Conservation (phyloP, 1,284 basidiomycete genomes). For the Sphaerobolus stellatus region DNA sequence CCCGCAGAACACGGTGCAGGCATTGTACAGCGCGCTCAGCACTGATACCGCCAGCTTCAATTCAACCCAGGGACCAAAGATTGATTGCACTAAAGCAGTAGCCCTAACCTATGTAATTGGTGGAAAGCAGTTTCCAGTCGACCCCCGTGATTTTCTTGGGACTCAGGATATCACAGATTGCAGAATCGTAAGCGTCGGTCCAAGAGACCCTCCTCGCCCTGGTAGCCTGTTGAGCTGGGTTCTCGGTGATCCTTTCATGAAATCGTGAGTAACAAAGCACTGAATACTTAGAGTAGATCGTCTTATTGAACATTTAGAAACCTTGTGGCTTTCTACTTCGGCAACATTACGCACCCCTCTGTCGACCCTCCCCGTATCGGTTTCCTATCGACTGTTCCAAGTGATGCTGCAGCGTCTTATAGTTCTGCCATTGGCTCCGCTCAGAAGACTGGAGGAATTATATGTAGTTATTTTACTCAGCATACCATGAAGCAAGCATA, state of each 20-base stretch:
- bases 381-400: conserved; percentile 63
- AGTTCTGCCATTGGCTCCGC: conserved; percentile 42
- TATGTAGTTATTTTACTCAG: conserved; percentile 30
- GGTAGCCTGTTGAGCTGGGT: conserved; percentile 20
- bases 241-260: conserved; percentile 6
- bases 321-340: conserved; percentile 59
- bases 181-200: conserved; percentile 44
- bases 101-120: conserved; percentile 12
- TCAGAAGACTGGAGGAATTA: conserved; percentile 38
- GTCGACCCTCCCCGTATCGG: conserved; percentile 66
- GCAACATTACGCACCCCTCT: conserved; percentile 62
- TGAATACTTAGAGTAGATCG: background rate
- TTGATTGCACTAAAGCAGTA: background rate
- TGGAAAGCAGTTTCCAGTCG: conserved; percentile 13
- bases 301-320: conserved; percentile 34
- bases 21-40: background rate
- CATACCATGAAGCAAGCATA: background rate
- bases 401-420: conserved; percentile 45
- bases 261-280: conserved; percentile 16
- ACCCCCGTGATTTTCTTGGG: conserved; percentile 12
- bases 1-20: conserved; percentile 9
- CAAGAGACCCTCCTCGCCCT: conserved; percentile 50
- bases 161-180: conserved; percentile 29
- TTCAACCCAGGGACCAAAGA: background rate
- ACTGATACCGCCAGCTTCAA: background rate